Base-by-base conservation (phyloP, 208 protist species). In the Strigomonas culicis region DNA sequence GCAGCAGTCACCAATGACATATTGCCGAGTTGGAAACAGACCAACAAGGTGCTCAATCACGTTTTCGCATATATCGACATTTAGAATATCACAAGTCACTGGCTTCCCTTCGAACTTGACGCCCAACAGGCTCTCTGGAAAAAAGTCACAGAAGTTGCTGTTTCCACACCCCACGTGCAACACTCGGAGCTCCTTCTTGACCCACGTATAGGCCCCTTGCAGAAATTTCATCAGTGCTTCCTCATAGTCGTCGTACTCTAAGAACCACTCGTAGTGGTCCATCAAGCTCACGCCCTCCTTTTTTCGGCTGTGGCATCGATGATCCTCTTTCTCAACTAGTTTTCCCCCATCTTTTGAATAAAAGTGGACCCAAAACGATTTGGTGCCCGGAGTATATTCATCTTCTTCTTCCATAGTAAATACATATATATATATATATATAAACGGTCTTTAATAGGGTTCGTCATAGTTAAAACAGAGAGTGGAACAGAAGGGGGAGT, bases 211-310 rank as follows among this genome's bases (percentile, higher is more conserved):
- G 0, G 71, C 39, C 0, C 4, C 10, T 1, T n/a, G 24, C 1
- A 80, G 22, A 58, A 51, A 63, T 1, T 17, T 30, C 2, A 61
- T 32, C 10, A 88, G 57, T 1, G 28, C 19, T 13, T 57, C 43
- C 31, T 80, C 82, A 47, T 85, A 88, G 15, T 50, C 39, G 0
- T 72, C 59, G 51, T 73, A 85, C 31, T 68, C 58, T 76, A 88
- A 82, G 43, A 88, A 88, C 82, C 82, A 88, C 60, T 88, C 82
- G 68, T 88, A 88, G 71, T 88, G 82, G 28, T 88, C 66, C 31
- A 78, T 53, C 7, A 88, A 47, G 24, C 72, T 80, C 7, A 68
- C 78, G 0, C 63, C 36, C 41, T 74, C 64, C 4, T 57, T 59
- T 1, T 76, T 32, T 43, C 82, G 69, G 21, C 53, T 58, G 17